A percentile compares a stretch with the other conserved stretches of the same genome.
These are phyloP conservation scores for Candida sakaeoensis DNA, from an alignment of 805 yeast genomes.

Conservation along the genomic window DNA sequence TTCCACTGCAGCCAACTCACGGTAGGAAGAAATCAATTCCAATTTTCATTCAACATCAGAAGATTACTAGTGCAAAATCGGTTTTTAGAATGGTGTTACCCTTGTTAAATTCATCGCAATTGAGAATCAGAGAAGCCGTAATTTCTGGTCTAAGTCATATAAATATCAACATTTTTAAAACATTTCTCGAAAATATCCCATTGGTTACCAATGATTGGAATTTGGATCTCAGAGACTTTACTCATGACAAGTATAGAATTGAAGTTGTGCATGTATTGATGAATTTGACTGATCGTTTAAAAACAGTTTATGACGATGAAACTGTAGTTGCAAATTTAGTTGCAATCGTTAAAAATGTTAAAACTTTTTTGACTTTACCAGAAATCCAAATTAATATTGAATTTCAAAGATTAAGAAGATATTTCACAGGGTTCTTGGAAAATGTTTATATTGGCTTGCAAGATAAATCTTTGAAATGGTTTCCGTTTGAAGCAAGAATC, in stretches of 20 bases:
- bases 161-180: conserved; percentile 82
- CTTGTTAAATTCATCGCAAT: conserved; percentile 64
- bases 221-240: conserved; percentile 24
- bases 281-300: conserved; percentile 62
- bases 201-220: conserved; percentile 51
- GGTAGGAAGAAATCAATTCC: conserved; percentile 77
- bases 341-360: conserved; percentile 57
- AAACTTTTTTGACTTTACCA: conserved; percentile 53
- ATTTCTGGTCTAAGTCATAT: conserved; percentile 87
- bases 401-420: conserved; percentile 73
- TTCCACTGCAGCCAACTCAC: conserved; percentile 53
- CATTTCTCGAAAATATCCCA: conserved; percentile 74
- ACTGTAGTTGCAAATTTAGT: conserved; percentile 65
- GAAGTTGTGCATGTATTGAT: conserved; percentile 76
- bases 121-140: conserved; percentile 75
- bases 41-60: conserved; percentile 81
- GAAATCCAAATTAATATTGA: conserved; percentile 61
- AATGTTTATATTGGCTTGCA: conserved; percentile 60
- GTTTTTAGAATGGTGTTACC: conserved; percentile 87
- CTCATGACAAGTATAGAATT: conserved; percentile 52
- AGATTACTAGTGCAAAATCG: conserved; percentile 87
- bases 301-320: conserved; percentile 53
- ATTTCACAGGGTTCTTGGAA: conserved; percentile 79
- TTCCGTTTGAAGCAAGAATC: conserved; percentile 84
- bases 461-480: conserved; percentile 46